Evolutionary conservation across 306 rosid genomes (phyloP), one percentile per base, ranked within the genome.

Genomic region (Corylus heterophylla): DNA sequence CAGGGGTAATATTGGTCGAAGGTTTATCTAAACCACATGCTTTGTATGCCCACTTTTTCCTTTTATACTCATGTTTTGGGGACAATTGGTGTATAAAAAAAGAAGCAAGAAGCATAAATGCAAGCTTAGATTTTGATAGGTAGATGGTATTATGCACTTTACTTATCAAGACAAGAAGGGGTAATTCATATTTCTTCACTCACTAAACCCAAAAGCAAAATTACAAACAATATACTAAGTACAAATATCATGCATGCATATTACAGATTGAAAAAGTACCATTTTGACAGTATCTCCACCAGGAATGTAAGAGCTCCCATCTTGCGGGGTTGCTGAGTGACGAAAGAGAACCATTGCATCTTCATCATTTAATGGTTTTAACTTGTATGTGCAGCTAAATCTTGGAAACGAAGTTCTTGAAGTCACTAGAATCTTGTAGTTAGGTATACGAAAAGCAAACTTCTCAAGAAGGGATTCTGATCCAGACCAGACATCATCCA

Each of bases 401-500:
- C 70, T 54, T 47, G 74, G 76, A 69, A 88, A 86, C 62, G 70
- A 63, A 48, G 64, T 83, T 66, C 93, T 83, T 37, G 97, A 89
- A 31, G 94, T 93, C 59, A 91, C 89, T 83, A 93, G 49, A 79
- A 91, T 74, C 80, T 93, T 93, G 83, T 66, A 85, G 54, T 81
- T 71, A n/a, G 88, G 77, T 1, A 70, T 73, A 45, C 81, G 66
- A 55, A 83, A 79, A 42, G 31, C n/a, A 22, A 90, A 80, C 44
- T 82, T 90, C 12, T 85, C 85, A 55, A 89, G n/a, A 11, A 89
- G 82, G 73, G 74, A 48, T 74, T 84, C 92, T 39, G 97, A 84
- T 22, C 78, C 90, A 3, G 73, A 73, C 94, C 94, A 88, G 76
- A 90, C 92, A 45, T 92, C 94, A 79, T 92, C 96, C 42, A 89